Conservation (phyloP, 2,329 filamentous ascomycete genomes). For the Xylaria polymorpha region DNA sequence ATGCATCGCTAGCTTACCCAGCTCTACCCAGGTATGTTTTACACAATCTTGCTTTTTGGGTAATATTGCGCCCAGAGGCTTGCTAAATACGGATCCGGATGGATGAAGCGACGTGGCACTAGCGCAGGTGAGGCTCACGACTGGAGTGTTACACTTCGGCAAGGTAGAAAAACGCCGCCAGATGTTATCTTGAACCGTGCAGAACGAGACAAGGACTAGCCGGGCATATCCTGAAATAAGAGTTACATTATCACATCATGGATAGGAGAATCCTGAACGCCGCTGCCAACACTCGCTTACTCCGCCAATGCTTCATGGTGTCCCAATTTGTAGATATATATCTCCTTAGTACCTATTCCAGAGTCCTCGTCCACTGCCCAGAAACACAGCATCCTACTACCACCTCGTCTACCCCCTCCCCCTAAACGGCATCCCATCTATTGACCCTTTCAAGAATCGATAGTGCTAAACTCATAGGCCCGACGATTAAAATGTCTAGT, state of each 20-base stretch:
- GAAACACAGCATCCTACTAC: conserved; percentile 2
- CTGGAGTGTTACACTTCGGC: conserved; percentile 5
- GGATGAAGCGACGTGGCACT: conserved; percentile 13
- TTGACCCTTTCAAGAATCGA: conserved; percentile 13
- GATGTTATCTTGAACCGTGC: neutral
- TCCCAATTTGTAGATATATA: neutral
- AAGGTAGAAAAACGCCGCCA: conserved; percentile 2
- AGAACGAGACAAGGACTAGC: neutral
- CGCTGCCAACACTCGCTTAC: neutral
- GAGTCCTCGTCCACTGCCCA: neutral
- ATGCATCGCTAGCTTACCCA: conserved; percentile 3
- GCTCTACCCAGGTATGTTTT: neutral
- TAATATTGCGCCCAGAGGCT: neutral
- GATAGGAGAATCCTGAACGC: conserved; percentile 3
- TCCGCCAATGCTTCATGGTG: neutral
- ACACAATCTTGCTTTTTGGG: neutral
- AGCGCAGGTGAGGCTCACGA: conserved; percentile 9
- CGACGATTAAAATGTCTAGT: conserved; percentile 13
- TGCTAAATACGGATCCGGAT: neutral
- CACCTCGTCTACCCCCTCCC: neutral
- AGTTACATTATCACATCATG: neutral
- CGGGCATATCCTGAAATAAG: conserved; percentile 11
- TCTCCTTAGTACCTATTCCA: conserved; percentile 3
- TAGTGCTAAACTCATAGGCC: conserved; percentile 12
- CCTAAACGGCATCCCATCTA: conserved; percentile 10